These are phyloP conservation scores for Zasmidium cellare DNA, from an alignment of 2,329 filamentous ascomycete species.

Conservation along the genomic window DNA sequence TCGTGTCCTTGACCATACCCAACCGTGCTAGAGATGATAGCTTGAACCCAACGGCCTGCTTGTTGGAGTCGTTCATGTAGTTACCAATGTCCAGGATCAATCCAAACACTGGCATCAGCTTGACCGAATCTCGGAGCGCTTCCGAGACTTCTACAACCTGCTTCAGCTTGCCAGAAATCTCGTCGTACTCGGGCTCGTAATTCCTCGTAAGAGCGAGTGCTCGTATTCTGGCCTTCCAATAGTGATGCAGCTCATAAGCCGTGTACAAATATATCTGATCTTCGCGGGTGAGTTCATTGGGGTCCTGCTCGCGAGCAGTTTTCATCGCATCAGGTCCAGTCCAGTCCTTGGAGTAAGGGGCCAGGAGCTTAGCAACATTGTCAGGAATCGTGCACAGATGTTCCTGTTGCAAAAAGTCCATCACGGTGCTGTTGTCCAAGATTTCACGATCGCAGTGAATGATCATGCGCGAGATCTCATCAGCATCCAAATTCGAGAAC, in stretches of 20 bases:
- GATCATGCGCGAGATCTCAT: slow-evolving; percentile 87
- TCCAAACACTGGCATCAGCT: slow-evolving; percentile 92
- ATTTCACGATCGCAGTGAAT: slow-evolving; percentile 92
- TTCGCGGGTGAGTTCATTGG: slow-evolving; percentile 82
- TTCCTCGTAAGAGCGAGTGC: slow-evolving; percentile 81
- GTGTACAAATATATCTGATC: slow-evolving; percentile 95
- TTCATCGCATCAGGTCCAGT: slow-evolving; percentile 80
- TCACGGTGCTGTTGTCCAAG: slow-evolving; percentile 83
- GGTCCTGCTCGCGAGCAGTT: slow-evolving; percentile 80
- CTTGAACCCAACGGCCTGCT: slow-evolving; percentile 97
- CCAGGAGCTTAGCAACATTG: slow-evolving; percentile 86
- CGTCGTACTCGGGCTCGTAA: slow-evolving; percentile 86
- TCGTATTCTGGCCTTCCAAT: slow-evolving; percentile 97
- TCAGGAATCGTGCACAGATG: slow-evolving; percentile 91
- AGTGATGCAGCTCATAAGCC: slow-evolving; percentile 91
- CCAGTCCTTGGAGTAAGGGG: slow-evolving; percentile 95
- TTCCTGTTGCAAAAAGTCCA: slow-evolving; percentile 94
- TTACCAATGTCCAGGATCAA: slow-evolving; percentile 97
- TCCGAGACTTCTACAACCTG: slow-evolving; percentile 87
- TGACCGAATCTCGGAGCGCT: slow-evolving; percentile 84
- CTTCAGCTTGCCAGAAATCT: slow-evolving; percentile 80
- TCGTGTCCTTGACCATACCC: slow-evolving; percentile 98
- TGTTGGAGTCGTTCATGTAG: slow-evolving; percentile 99
- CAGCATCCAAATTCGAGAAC: slow-evolving; percentile 79
- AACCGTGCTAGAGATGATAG: slow-evolving; percentile 88